Evolutionary conservation across 164 flowering plant genomes (phyloP).

Genomic region (Warburgia ugandensis): DNA sequence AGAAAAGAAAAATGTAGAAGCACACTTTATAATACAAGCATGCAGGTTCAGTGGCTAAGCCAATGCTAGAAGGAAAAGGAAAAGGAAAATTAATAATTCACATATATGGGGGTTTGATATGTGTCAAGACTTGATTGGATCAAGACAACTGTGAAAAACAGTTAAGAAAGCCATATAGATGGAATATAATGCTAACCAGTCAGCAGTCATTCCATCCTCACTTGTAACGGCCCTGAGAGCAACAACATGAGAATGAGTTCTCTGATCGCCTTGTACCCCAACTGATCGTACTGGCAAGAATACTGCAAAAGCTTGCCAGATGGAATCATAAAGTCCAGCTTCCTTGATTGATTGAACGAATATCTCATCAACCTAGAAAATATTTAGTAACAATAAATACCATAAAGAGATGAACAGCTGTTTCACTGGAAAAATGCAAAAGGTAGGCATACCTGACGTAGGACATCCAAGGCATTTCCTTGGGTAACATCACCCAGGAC

Average conservation of each 20-base stretch:
- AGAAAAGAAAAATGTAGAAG: no score
- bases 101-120: no score
- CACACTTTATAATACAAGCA: no score
- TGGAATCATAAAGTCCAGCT: constrained; percentile 84
- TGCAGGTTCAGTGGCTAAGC: no score
- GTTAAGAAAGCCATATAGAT: no score
- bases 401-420: neutral
- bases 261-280: constrained; percentile 97
- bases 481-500: constrained; percentile 87
- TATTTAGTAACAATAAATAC: neutral
- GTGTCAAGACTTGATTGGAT: no score
- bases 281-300: constrained; percentile 73
- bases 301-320: constrained; percentile 99
- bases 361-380: constrained; percentile 85
- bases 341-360: constrained; percentile 89
- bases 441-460: constrained; percentile 62
- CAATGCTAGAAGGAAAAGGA: no score
- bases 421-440: neutral
- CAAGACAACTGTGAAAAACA: no score
- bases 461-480: constrained; percentile 75
- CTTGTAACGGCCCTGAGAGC: constrained; percentile 96
- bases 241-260: constrained; percentile 90
- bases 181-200: constrained; percentile 89
- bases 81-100: no score
- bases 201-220: constrained; percentile 99